phyloP scores from a whole-genome alignment of 176 grass and related monocot genomes.

The Aegilops tauschii region DNA sequence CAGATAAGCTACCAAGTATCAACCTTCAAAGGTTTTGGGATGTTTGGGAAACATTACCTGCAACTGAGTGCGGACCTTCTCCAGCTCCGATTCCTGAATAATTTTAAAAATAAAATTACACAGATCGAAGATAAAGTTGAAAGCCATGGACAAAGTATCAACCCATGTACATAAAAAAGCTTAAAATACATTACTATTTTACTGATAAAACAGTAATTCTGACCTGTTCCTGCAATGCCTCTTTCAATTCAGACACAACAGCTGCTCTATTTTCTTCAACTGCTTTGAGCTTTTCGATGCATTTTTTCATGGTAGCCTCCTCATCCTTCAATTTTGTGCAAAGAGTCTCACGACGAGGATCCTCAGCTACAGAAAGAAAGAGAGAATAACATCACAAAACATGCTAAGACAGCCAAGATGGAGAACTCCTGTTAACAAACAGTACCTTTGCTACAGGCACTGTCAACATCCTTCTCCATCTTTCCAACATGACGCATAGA shows the following conservation, averaged over 20 bases:
- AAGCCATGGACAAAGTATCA: conserved; percentile 9
- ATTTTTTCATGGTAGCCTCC: conserved; percentile 62
- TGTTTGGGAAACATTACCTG: conserved; percentile 47
- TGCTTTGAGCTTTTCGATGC: conserved; percentile 78
- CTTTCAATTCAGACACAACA: conserved; percentile 80
- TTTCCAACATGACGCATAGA: conserved; percentile 61
- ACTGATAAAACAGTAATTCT: conserved; percentile 1
- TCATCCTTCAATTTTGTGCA: conserved; percentile 68
- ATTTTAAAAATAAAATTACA: conserved; percentile 32
- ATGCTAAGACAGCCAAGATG: neutral
- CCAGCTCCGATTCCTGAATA: conserved; percentile 88
- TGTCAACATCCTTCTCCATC: conserved; percentile 78
- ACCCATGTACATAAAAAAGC: conserved; percentile 3
- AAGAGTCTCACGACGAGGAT: conserved; percentile 62
- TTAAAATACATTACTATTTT: conserved; percentile 2
- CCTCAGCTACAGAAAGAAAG: conserved; percentile 49
- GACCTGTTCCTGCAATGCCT: conserved; percentile 90
- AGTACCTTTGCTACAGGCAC: conserved; percentile 65
- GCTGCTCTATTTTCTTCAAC: conserved; percentile 69
- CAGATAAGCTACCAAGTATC: conserved; percentile 11
- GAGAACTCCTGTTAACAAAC: conserved; percentile 9
- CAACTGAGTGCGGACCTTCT: conserved; percentile 79
- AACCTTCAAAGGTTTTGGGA: neutral
- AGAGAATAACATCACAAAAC: conserved; percentile 40
- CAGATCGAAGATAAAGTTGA: conserved; percentile 29